phyloP scores from a whole-genome alignment of 176 grass and related monocot genomes.

The Urochloa ruziziensis region DNA sequence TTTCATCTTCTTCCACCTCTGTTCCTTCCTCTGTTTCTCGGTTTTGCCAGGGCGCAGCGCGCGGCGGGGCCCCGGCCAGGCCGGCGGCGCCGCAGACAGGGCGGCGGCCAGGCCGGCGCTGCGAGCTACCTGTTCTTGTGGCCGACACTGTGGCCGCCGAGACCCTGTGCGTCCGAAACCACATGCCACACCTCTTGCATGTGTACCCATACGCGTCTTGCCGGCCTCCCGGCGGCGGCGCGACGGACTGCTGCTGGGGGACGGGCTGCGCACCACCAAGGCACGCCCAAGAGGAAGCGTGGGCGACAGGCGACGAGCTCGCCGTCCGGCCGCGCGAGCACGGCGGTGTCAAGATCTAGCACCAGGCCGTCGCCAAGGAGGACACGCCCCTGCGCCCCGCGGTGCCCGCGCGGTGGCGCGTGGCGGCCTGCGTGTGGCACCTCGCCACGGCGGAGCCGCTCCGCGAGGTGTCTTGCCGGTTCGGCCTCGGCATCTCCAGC shows the following conservation, averaged over 20 bases:
- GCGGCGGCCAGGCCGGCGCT: too few relatives aligned
- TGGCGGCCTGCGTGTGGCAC: conserved; percentile 71
- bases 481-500: conserved; percentile 86
- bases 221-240: background rate
- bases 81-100: background rate
- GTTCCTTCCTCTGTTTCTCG: too few relatives aligned
- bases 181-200: conserved; percentile 1
- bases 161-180: conserved; percentile 30
- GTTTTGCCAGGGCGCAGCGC: too few relatives aligned
- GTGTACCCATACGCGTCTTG: background rate
- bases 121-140: conserved; percentile 19
- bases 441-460: conserved; percentile 80
- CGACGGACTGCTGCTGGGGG: background rate
- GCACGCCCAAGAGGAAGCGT: too few relatives aligned
- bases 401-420: conserved; percentile 59
- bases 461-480: conserved; percentile 57
- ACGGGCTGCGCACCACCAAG: too few relatives aligned
- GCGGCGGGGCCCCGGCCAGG: too few relatives aligned
- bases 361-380: conserved; percentile 66
- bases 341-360: too few relatives aligned
- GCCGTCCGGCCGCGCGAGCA: too few relatives aligned
- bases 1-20: too few relatives aligned
- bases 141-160: conserved; percentile 36
- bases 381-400: conserved; percentile 73
- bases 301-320: too few relatives aligned